These are phyloP conservation scores for Aphanomyces astaci DNA, from an alignment of 352 stramenopile species.

Conservation along the genomic window DNA sequence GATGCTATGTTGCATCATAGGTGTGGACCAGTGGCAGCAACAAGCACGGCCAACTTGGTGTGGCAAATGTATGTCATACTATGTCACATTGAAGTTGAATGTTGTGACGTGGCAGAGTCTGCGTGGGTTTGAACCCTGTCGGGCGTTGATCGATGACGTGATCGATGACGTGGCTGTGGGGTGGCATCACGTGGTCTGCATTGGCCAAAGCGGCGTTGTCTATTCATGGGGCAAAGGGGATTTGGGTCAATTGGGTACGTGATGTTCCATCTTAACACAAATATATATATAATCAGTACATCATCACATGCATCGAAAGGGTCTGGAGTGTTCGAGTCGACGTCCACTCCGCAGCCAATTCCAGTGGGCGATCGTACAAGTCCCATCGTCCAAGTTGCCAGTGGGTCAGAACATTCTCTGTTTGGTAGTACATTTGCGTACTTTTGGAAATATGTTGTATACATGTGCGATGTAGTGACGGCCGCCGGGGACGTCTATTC, in stretches of 20 bases:
- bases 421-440: constrained; percentile 21
- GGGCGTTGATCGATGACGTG: neutral
- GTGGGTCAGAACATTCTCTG: constrained; percentile 67
- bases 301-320: neutral
- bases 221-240: constrained; percentile 68
- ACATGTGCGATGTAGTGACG: constrained; percentile 26
- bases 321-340: constrained; percentile 15
- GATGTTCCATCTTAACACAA: neutral
- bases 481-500: constrained; percentile 50
- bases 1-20: neutral
- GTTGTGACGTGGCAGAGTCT: too few relatives aligned
- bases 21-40: constrained; percentile 67
- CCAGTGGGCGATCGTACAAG: constrained; percentile 25
- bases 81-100: too few relatives aligned
- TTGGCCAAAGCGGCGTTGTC: constrained; percentile 31
- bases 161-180: constrained; percentile 48
- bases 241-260: constrained; percentile 54
- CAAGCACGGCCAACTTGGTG: constrained; percentile 62
- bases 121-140: too few relatives aligned
- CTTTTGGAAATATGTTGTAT: too few relatives aligned
- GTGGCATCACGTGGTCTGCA: constrained; percentile 69
- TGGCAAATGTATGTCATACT: constrained; percentile 19
- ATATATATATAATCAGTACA: too few relatives aligned
- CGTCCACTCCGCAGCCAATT: constrained; percentile 4
- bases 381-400: constrained; percentile 40